Evolutionary conservation across 352 stramenopile genomes (phyloP), one percentile per base, ranked within the genome.

Genomic region (Ophiocytium majus): DNA sequence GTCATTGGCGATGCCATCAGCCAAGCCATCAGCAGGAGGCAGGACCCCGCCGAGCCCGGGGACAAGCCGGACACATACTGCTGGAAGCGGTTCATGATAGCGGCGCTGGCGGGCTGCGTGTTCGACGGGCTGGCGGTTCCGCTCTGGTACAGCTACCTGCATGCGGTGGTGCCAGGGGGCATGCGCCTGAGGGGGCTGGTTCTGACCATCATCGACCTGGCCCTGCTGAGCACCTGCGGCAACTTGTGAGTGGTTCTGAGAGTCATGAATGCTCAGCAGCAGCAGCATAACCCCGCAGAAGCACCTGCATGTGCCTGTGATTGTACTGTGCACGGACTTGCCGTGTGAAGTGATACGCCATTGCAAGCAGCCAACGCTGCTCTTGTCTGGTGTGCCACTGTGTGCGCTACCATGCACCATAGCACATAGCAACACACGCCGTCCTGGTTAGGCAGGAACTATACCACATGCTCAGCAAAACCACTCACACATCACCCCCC

Each of bases 21-120:
- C 66, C 66, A 78, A 17, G 66, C 32, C 5, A 78, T 78, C 66
- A 43, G 32, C 35, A 5, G 17, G 66, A 5, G 66, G 10, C 32
- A 35, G 35, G 66, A 78, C 5, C 35, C 32, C 5, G 5, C 66
- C 5, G 35, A 43, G 32, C 66, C 66, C 32, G 66, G 35, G 5
- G 35, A 5, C 17, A 5, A 14, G 32, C 66, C 32, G 32, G 14
- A 17, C 32, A 78, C 5, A 78, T 78, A 78, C 35, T 43, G 35
- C 66, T 78, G 32, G 66, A 78, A 78, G 66, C 66, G 66, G 5
- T 78, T 78, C 32, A 17, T 10, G 14, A 78, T 78, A 43, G 66
- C 66, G 66, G 66, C 5, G 5, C 5, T 78, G 66, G 66, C 66
- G 32, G 66, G 66, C 5, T 78, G 32, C 35, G 5, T 78, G 32